phyloP scores from a whole-genome alignment of 1,284 basidiomycete species.

The Athelia psychrophila region DNA sequence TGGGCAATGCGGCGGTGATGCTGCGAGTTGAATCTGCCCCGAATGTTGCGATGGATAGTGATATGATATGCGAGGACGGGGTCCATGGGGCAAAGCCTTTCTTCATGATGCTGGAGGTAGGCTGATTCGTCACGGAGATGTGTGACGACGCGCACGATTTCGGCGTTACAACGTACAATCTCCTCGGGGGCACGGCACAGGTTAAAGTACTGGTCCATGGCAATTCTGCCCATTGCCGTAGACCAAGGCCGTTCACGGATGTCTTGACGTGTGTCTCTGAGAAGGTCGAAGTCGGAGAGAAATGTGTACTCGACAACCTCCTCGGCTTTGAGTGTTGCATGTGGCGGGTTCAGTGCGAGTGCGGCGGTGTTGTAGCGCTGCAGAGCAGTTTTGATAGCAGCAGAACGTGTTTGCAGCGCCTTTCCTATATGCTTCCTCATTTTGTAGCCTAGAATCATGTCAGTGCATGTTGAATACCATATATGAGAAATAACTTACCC shows the following conservation, averaged over 20 bases:
- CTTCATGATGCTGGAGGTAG: slow-evolving; percentile 2
- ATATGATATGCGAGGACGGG: slow-evolving; percentile 8
- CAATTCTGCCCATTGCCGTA: slow-evolving; percentile 14
- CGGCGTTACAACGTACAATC: slow-evolving; percentile 19
- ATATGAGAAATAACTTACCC: not conserved
- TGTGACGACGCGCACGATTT: slow-evolving; percentile 21
- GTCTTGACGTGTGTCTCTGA: slow-evolving; percentile 21
- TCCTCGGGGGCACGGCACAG: slow-evolving; percentile 25
- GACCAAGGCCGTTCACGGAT: slow-evolving; percentile 22
- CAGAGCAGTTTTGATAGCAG: slow-evolving; percentile 9
- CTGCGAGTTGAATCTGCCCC: slow-evolving; percentile 3
- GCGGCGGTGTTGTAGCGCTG: slow-evolving; percentile 13
- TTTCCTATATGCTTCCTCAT: slow-evolving; percentile 11
- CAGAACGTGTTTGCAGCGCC: slow-evolving; percentile 8
- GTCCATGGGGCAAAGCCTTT: not conserved
- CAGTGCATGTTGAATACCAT: not conserved
- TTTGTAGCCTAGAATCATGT: slow-evolving; percentile 12
- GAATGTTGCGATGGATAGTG: not conserved
- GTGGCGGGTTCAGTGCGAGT: slow-evolving; percentile 12
- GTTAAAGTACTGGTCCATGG: slow-evolving; percentile 17
- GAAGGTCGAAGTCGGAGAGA: slow-evolving; percentile 23
- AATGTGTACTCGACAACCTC: slow-evolving; percentile 20
- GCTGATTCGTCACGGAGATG: slow-evolving; percentile 21
- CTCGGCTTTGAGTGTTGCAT: slow-evolving; percentile 13
- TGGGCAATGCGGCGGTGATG: not conserved